Evolutionary conservation across 2,329 filamentous ascomycete species (phyloP).

Genomic region (Fusarium nanum): DNA sequence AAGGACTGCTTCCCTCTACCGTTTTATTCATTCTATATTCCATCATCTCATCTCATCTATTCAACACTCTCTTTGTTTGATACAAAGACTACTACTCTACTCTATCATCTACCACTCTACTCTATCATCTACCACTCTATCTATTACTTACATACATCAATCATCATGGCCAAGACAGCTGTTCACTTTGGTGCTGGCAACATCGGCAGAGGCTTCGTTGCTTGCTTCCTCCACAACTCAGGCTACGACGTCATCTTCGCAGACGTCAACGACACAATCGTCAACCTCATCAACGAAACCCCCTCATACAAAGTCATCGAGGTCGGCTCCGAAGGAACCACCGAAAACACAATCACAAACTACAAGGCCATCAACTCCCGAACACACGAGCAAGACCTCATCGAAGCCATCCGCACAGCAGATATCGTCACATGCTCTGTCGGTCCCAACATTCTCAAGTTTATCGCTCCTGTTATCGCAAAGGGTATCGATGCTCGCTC

Average conservation of each 20-base stretch:
- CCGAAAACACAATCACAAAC: constrained; percentile 86
- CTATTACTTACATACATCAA: neutral
- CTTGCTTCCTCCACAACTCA: constrained; percentile 92
- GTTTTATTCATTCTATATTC: constrained; percentile 30
- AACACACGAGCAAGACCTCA: constrained; percentile 80
- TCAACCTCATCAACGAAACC: constrained; percentile 79
- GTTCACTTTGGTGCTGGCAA: constrained; percentile 90
- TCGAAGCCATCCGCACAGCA: constrained; percentile 87
- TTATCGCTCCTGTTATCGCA: constrained; percentile 94
- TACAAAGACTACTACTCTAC: neutral
- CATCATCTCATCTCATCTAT: constrained; percentile 1
- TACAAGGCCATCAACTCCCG: constrained; percentile 98
- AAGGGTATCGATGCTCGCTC: constrained; percentile 83
- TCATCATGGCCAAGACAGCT: constrained; percentile 70
- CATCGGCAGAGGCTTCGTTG: constrained; percentile 87
- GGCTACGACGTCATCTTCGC: constrained; percentile 97
- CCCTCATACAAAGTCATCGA: constrained; percentile 92
- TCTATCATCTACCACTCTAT: neutral
- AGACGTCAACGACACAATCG: constrained; percentile 88
- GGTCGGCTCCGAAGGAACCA: constrained; percentile 85
- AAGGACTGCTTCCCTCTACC: constrained; percentile 36
- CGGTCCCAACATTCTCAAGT: constrained; percentile 94
- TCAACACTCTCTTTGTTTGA: neutral
- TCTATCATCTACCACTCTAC: neutral
- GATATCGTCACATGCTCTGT: constrained; percentile 97